Conservation (phyloP, 768 basidiomycete species). For the Leccinum imitatum region DNA sequence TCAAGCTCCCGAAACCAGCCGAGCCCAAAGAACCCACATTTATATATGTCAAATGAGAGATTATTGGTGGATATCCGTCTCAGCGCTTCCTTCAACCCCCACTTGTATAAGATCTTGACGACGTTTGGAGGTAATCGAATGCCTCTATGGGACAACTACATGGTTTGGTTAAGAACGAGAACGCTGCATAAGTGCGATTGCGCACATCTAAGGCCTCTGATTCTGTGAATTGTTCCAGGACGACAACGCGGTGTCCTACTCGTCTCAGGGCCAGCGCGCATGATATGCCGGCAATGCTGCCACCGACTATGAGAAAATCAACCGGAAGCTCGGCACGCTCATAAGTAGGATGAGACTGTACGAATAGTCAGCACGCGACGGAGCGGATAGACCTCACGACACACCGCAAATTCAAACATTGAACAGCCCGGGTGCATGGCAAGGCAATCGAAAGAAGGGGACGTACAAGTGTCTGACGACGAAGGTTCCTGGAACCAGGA, state of each 20-base stretch:
- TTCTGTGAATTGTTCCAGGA: conserved; percentile 51
- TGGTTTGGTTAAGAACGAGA: background rate
- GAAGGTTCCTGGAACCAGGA: background rate
- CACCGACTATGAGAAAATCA: conserved; percentile 50
- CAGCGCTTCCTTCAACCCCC: conserved; percentile 51
- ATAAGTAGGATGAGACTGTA: conserved; percentile 15
- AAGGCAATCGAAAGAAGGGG: background rate
- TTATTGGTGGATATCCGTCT: conserved; percentile 32
- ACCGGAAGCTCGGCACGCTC: conserved; percentile 19
- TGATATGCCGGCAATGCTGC: conserved; percentile 55
- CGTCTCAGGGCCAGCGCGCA: conserved; percentile 53
- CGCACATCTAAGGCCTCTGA: conserved; percentile 37
- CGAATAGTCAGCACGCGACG: background rate
- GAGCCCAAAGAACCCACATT: conserved; percentile 22
- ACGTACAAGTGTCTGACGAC: background rate
- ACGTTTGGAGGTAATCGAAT: conserved; percentile 58
- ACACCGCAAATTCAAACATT: conserved; percentile 13
- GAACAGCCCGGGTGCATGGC: background rate
- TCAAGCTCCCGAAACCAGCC: conserved; percentile 1
- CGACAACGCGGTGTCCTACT: conserved; percentile 59
- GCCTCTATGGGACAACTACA: conserved; percentile 32
- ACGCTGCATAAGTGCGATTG: background rate
- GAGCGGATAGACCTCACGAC: background rate
- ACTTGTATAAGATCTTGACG: conserved; percentile 52
- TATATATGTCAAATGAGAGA: conserved; percentile 23